Conservation (phyloP, 2,329 filamentous ascomycete species). For the Lasiodiplodia hormozganensis region DNA sequence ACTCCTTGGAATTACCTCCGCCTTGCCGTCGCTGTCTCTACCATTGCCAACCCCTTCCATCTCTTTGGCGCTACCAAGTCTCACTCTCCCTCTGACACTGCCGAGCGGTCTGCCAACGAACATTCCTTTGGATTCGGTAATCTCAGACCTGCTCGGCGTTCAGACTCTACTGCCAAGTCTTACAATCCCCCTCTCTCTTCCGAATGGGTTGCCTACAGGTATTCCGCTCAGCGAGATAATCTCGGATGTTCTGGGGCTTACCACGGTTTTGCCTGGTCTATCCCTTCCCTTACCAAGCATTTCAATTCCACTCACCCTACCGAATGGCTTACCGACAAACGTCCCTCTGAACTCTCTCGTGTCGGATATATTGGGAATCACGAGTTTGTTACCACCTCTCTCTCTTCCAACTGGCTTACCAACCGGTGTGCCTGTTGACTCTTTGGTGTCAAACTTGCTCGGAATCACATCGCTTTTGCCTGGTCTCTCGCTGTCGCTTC, state of each 20-base stretch:
- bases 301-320: background rate
- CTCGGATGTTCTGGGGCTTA: background rate
- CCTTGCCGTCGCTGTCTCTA: background rate
- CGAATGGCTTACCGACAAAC: background rate
- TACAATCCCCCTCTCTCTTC: background rate
- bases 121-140: background rate
- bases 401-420: background rate
- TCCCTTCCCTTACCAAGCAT: background rate
- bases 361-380: background rate
- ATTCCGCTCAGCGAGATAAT: background rate
- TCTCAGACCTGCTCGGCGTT: background rate
- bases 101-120: background rate
- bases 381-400: background rate
- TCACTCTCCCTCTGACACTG: background rate
- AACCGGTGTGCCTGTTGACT: background rate
- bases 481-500: background rate
- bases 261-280: background rate
- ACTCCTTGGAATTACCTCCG: background rate
- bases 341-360: background rate
- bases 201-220: background rate
- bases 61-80: background rate
- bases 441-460: background rate
- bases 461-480: no score
- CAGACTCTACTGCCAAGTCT: background rate
- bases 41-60: background rate